A percentile compares a stretch with the other conserved stretches of the same genome.
Conservation (phyloP, 2,329 filamentous ascomycete genomes). For the Sphaerulina musiva region DNA sequence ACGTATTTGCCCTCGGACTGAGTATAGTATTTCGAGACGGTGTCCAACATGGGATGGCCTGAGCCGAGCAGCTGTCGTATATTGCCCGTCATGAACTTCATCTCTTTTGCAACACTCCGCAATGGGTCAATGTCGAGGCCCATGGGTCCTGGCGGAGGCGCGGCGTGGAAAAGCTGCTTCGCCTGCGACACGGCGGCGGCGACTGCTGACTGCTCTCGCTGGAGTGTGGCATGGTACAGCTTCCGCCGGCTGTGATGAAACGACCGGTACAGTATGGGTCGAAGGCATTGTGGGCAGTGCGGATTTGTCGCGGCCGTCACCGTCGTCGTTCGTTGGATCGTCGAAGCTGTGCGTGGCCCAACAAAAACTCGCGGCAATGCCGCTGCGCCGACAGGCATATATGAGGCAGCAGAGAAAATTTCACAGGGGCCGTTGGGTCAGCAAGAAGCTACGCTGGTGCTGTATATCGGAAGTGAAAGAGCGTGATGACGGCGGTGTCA, state of each 20-base stretch:
- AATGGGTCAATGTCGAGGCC: conserved; percentile 88
- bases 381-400: conserved; percentile 31
- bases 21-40: conserved; percentile 96
- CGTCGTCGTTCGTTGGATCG: conserved; percentile 10
- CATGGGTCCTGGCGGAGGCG: conserved; percentile 59
- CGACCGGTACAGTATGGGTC: conserved; percentile 24
- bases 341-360: conserved; percentile 26
- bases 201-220: conserved; percentile 55
- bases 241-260: conserved; percentile 29
- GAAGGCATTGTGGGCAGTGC: conserved; percentile 31
- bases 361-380: conserved; percentile 33
- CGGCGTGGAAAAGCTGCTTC: conserved; percentile 64
- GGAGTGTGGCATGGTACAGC: conserved; percentile 33
- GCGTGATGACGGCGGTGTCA: background rate
- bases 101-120: conserved; percentile 85
- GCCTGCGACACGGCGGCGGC: conserved; percentile 63
- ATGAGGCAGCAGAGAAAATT: conserved; percentile 12
- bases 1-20: conserved; percentile 95
- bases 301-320: conserved; percentile 13
- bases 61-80: conserved; percentile 89
- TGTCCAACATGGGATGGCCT: conserved; percentile 88
- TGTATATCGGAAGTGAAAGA: background rate
- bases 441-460: background rate
- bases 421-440: background rate
- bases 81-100: conserved; percentile 91